Evolutionary conservation across 2,329 filamentous ascomycete species (phyloP).

Genomic region (Penicillium verrucosum): DNA sequence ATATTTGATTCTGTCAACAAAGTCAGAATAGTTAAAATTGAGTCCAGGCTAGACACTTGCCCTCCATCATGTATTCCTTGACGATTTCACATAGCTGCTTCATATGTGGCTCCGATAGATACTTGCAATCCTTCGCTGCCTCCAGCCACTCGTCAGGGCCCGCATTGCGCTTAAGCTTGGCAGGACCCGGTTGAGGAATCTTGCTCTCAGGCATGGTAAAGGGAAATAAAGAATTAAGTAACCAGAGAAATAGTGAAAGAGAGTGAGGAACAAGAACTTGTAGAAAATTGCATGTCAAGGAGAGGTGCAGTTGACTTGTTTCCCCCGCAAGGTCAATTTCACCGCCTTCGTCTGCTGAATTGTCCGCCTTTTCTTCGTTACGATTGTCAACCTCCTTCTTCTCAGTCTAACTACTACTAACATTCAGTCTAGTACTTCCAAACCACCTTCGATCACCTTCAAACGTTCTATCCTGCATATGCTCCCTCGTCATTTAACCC

Average conservation of each 20-base stretch:
- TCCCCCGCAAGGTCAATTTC: conserved; percentile 11
- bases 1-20: conserved; percentile 81
- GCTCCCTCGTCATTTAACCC: not conserved
- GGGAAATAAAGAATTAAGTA: not conserved
- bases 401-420: too few species aligned
- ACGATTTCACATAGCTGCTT: conserved; percentile 98
- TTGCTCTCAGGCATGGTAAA: conserved; percentile 47
- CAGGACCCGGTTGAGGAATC: conserved; percentile 86
- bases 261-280: not conserved
- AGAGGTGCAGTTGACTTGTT: conserved; percentile 14
- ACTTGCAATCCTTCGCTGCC: conserved; percentile 95
- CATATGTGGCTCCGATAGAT: conserved; percentile 93
- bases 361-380: not conserved
- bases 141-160: conserved; percentile 95
- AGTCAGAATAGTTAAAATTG: conserved; percentile 11
- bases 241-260: conserved; percentile 15
- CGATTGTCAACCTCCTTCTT: not conserved
- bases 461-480: not conserved
- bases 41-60: conserved; percentile 45
- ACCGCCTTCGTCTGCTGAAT: conserved; percentile 2
- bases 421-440: not conserved
- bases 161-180: conserved; percentile 76
- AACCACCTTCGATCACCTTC: not conserved
- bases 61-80: conserved; percentile 98
- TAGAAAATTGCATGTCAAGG: not conserved